Evolutionary conservation across 2,329 filamentous ascomycete species (phyloP).

Genomic region (Aspergillus terreus): DNA sequence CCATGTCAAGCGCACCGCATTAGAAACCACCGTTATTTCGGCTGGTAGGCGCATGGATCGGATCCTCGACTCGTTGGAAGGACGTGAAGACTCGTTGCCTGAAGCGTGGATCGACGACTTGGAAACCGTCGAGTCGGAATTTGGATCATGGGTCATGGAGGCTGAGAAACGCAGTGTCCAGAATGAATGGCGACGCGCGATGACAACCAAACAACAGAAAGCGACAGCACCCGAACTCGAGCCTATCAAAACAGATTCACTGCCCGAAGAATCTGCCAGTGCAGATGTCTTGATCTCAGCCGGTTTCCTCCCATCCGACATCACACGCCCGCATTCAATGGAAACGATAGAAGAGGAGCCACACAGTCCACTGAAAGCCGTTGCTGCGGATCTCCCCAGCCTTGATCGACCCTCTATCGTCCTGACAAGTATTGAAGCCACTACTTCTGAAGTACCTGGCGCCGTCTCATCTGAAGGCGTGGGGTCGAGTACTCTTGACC

Average conservation of each 20-base stretch:
- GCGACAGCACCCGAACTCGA: neutral
- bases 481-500: neutral
- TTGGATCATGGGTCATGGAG: constrained; percentile 74
- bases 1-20: constrained; percentile 46
- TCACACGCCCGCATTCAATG: constrained; percentile 13
- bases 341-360: constrained; percentile 22
- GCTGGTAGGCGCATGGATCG: constrained; percentile 73
- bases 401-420: neutral
- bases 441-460: neutral
- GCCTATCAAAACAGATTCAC: neutral
- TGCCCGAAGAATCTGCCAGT: neutral
- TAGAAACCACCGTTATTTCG: constrained; percentile 66
- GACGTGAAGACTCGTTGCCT: constrained; percentile 76
- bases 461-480: neutral
- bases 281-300: neutral
- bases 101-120: constrained; percentile 84
- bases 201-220: constrained; percentile 6
- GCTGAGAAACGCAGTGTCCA: constrained; percentile 72
- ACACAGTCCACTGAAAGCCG: constrained; percentile 4
- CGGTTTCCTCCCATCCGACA: constrained; percentile 1
- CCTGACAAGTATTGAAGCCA: neutral
- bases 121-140: constrained; percentile 73
- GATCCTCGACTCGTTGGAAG: constrained; percentile 84
- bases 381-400: neutral
- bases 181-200: constrained; percentile 49